Evolutionary conservation across 1,284 basidiomycete species (phyloP), one percentile per base, ranked within the genome.

Genomic region (Leccinum fallax): DNA sequence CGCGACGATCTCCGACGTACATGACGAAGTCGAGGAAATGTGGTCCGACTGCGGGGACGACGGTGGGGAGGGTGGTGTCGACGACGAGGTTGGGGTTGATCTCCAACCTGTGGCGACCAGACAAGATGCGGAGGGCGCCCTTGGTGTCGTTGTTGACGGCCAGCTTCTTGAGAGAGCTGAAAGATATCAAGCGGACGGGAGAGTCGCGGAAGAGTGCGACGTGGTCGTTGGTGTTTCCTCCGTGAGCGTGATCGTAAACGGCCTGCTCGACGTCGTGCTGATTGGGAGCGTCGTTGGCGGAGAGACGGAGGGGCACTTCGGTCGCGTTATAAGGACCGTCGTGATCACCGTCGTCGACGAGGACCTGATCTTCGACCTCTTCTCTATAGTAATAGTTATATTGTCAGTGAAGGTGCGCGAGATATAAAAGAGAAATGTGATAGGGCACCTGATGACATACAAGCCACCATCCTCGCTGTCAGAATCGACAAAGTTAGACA

Each of bases 1-100:
- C 24, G 24, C 24, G 24, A 24, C 24, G 24, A 24, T 24, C 24
- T 24, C 24, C 24, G 3, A 24, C 19, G 1, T 62, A 62, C n/a
- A 62, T 21, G 10, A 56, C 19, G 10, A 46, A 21, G 16, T 62
- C 60, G 6, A 62, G 54, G 9, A 53, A 62, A 7, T 62, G 61
- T 0, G 54, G 54, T 1, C 59, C 46, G 0, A 55, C 53, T 0
- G 19, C 4, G 0, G 60, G 38, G 10, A 48, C 0, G 10, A 61
- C 13, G 13, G 24, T 1, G 0, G 5, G 30, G 0, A 3, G 0
- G 0, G n/a, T 9, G 15, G 60, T 11, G 53, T 62, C 32, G 0
- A 62, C 15, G 4, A 16, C 0, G 30, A 53, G 24, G 0, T 15
- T 0, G 0, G 2, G 3, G 24, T 62, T 30, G 5, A 62, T 11